Evolutionary conservation across 306 rosid genomes (phyloP), one percentile per base, ranked within the genome.

Genomic region (Trichosanthes truncata): DNA sequence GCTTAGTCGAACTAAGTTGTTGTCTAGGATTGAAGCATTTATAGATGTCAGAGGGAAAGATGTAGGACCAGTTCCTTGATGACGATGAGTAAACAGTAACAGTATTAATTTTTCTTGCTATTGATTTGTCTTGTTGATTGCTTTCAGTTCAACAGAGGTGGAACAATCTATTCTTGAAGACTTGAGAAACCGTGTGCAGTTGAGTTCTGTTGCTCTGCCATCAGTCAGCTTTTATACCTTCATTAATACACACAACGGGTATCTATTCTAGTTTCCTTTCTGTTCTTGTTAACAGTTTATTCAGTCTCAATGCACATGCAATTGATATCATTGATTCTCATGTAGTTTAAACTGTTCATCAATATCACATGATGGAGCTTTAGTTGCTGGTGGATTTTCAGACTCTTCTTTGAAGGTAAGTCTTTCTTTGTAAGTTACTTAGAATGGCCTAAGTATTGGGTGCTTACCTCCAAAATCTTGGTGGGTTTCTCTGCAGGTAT

Each of bases 381-480:
- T 93, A 86, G 93, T 93, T 83, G 98, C 98, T 76, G 99, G 96
- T 79, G 97, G 99, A 85, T 95, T 95, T 90, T 91, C 97, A 78
- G 99, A 95, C 82, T 93, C 97, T 12, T 90, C 97, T 14, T 83
- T 91, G 83, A 93, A 96, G 99, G 97, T 93, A 65, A 38, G 73
- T 78, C 76, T 41, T 29, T 41, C 74, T 18, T 17, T 72, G 31
- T 61, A 67, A 48, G 76, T 49, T 80, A 7, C 69, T 79, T 21
- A 6, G 9, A 38, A 31, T 36, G 52, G 36, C 71, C 62, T 77
- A 51, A 29, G 59, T 52, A 49, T 46, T 53, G 77, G 79, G 21
- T 77, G 61, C 68, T 88, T 20, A 68, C 10, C n/a, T 36, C 3
- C 5, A 25, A 59, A 74, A 79, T 74, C 43, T 81, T 68, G 52